Evolutionary conservation across 176 grass and related monocot species (phyloP).

Genomic region (Pontederia paniculata): DNA sequence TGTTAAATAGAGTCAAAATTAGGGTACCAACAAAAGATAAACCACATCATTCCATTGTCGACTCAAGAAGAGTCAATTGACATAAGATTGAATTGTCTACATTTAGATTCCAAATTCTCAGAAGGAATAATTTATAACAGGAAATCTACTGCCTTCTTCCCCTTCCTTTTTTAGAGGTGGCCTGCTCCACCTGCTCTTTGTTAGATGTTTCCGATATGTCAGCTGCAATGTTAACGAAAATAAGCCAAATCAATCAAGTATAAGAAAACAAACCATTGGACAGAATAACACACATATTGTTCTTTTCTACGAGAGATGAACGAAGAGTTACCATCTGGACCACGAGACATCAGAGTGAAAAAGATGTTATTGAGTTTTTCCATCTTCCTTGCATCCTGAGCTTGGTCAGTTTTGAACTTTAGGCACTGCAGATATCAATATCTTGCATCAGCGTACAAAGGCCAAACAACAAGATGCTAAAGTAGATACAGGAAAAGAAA

Average conservation of each 20-base stretch:
- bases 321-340: constrained; percentile 60
- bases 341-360: constrained; percentile 79
- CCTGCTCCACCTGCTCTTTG: constrained; percentile 84
- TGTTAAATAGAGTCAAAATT: too few relatives aligned
- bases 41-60: too few relatives aligned
- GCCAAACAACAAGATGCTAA: constrained; percentile 1
- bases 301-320: neutral
- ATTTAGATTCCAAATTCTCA: too few relatives aligned
- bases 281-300: constrained; percentile 3
- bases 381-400: constrained; percentile 98
- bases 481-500: neutral
- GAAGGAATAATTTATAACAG: neutral
- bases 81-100: too few relatives aligned
- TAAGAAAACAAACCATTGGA: neutral
- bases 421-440: constrained; percentile 45
- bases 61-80: too few relatives aligned
- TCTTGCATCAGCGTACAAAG: neutral
- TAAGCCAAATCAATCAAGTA: neutral
- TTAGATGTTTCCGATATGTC: constrained; percentile 76
- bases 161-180: constrained; percentile 77
- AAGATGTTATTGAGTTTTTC: constrained; percentile 94
- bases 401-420: constrained; percentile 95
- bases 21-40: too few relatives aligned
- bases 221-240: constrained; percentile 27
- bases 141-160: constrained; percentile 59